phyloP scores from a whole-genome alignment of 73 alveolate genomes.

The Diophrys appendiculata region DNA sequence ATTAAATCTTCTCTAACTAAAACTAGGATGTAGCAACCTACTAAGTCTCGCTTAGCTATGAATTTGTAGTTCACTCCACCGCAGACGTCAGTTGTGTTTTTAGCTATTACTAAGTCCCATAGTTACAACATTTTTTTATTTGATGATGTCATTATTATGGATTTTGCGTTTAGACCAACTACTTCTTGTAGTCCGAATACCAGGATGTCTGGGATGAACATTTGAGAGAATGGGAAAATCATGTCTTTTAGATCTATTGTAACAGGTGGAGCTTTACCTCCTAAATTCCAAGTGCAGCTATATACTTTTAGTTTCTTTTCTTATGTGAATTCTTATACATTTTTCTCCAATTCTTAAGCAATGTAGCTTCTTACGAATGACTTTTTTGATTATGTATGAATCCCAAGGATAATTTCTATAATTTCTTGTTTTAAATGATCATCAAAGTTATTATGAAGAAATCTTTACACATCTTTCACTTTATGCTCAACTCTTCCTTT shows the following conservation, averaged over 20 bases:
- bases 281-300: slow-evolving; percentile 18
- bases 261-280: slow-evolving; percentile 20
- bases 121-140: slow-evolving; percentile 34
- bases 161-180: slow-evolving; percentile 58
- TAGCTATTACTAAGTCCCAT: neutral
- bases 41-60: slow-evolving; percentile 32
- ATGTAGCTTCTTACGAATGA: neutral
- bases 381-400: slow-evolving; percentile 3
- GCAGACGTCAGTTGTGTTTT: neutral
- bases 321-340: neutral
- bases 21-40: slow-evolving; percentile 39
- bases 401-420: slow-evolving; percentile 8
- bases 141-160: slow-evolving; percentile 46
- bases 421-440: slow-evolving; percentile 14
- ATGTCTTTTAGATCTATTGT: slow-evolving; percentile 12
- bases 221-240: slow-evolving; percentile 24
- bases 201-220: slow-evolving; percentile 57
- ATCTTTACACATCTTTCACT: slow-evolving; percentile 8
- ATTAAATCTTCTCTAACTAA: slow-evolving; percentile 29
- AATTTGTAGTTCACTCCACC: slow-evolving; percentile 9
- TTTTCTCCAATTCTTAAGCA: neutral
- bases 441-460: slow-evolving; percentile 14
- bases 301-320: slow-evolving; percentile 6
- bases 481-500: neutral
- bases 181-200: slow-evolving; percentile 65